Percentiles rank a stretch among this genome's conserved stretches.
Evolutionary conservation across 176 grass and related monocot genomes (phyloP).

Genomic region (Hordeum marinum): DNA sequence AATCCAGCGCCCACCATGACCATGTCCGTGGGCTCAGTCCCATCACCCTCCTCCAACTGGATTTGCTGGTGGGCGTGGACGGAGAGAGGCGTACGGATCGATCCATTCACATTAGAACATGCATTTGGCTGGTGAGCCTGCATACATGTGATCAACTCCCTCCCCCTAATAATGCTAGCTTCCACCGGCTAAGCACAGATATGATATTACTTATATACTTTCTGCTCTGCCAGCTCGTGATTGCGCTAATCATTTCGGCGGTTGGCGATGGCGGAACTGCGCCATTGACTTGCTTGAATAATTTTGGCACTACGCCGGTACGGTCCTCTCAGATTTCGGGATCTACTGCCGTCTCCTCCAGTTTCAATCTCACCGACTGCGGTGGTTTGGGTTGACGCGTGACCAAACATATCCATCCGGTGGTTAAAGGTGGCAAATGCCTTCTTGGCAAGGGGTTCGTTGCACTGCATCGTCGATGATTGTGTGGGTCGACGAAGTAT

Average conservation of each 20-base stretch:
- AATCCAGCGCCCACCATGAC: slow-evolving; percentile 17
- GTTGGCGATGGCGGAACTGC: slow-evolving; percentile 34
- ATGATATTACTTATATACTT: neutral
- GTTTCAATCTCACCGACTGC: neutral
- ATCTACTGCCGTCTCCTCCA: slow-evolving; percentile 11
- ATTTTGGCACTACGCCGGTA: neutral
- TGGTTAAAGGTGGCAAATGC: slow-evolving; percentile 24
- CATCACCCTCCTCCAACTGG: neutral
- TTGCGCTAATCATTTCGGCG: slow-evolving; percentile 44
- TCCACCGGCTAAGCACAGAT: neutral
- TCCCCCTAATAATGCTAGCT: neutral
- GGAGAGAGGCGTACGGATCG: neutral
- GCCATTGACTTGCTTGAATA: slow-evolving; percentile 24
- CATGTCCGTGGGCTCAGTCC: neutral
- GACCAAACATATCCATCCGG: neutral
- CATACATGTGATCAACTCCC: slow-evolving; percentile 21
- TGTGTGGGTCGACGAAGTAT: neutral
- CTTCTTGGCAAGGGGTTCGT: too few relatives aligned
- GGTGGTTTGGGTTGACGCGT: neutral
- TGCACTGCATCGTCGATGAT: neutral
- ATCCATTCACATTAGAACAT: neutral
- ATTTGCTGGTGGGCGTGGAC: neutral
- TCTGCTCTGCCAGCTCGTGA: neutral
- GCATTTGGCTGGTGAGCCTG: neutral
- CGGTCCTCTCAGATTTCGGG: neutral